phyloP scores from a whole-genome alignment of 495 filamentous ascomycete genomes.

The Daldinia concentrica region DNA sequence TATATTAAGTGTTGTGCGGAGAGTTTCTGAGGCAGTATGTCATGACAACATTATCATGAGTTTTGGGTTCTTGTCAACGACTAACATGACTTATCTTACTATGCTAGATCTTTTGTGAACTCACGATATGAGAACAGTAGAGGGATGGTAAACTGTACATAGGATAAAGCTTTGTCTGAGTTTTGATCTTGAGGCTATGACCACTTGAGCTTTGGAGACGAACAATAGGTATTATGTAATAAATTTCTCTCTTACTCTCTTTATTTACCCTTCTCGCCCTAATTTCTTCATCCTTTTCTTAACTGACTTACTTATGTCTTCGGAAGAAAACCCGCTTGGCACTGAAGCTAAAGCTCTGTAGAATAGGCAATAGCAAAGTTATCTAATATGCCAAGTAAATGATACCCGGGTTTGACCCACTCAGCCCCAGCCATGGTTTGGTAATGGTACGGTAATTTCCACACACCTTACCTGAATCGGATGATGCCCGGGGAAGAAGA shows the following conservation, averaged over 20 bases:
- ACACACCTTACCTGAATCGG: constrained; percentile 19
- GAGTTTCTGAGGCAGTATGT: too few relatives aligned
- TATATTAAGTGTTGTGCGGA: too few relatives aligned
- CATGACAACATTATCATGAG: not conserved
- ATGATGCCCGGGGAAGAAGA: constrained; percentile 3
- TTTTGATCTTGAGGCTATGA: too few relatives aligned
- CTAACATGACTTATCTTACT: not conserved
- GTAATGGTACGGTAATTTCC: constrained; percentile 38
- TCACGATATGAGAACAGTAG: too few relatives aligned
- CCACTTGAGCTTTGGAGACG: too few relatives aligned
- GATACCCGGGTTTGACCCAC: not conserved
- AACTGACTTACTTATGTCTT: too few relatives aligned
- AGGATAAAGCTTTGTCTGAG: too few relatives aligned
- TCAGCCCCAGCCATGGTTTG: constrained; percentile 10
- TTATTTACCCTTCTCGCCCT: not conserved
- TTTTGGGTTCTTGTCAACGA: not conserved
- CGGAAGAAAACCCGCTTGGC: too few relatives aligned
- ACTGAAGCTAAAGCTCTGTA: not conserved
- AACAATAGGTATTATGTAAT: too few relatives aligned
- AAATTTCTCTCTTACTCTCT: not conserved
- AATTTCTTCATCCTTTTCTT: not conserved
- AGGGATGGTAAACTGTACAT: too few relatives aligned
- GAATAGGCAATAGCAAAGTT: not conserved
- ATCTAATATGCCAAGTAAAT: not conserved
- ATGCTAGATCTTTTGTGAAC: too few relatives aligned